These are phyloP conservation scores for Leptographium lundbergii DNA, from an alignment of 2,329 filamentous ascomycete species.

Conservation along the genomic window DNA sequence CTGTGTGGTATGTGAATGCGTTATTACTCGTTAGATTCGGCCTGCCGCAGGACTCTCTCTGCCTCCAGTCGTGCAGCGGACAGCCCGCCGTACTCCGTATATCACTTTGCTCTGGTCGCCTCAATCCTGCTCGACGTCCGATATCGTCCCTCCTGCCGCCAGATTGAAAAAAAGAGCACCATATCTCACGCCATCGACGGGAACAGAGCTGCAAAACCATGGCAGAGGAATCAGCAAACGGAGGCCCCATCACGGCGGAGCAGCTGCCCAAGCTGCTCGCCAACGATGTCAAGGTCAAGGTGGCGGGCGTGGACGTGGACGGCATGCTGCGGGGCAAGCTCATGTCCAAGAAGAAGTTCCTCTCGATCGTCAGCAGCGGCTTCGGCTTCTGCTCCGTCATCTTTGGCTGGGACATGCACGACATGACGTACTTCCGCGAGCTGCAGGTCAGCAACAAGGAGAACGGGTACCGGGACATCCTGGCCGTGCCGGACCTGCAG, in stretches of 20 bases:
- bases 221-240: too few relatives aligned
- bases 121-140: too few relatives aligned
- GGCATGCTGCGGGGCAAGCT: constrained; percentile 81
- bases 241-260: constrained; percentile 39
- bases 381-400: constrained; percentile 93
- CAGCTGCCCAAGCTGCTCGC: constrained; percentile 54
- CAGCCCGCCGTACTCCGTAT: too few relatives aligned
- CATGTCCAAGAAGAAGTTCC: constrained; percentile 84
- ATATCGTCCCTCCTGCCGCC: too few relatives aligned
- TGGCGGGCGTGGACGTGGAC: constrained; percentile 79
- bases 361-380: constrained; percentile 65
- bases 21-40: too few relatives aligned
- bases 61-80: too few relatives aligned
- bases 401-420: constrained; percentile 97
- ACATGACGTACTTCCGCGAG: constrained; percentile 76
- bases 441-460: constrained; percentile 79
- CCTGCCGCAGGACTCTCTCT: too few relatives aligned
- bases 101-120: too few relatives aligned
- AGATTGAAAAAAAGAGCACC: too few relatives aligned
- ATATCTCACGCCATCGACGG: too few relatives aligned
- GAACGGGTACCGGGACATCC: constrained; percentile 78
- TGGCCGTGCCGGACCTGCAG: constrained; percentile 67
- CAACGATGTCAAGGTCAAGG: constrained; percentile 68
- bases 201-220: too few relatives aligned
- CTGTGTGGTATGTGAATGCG: too few relatives aligned